Evolutionary conservation across 164 flowering plant genomes (phyloP), one percentile per base, ranked within the genome.

Genomic region (Piper longum): DNA sequence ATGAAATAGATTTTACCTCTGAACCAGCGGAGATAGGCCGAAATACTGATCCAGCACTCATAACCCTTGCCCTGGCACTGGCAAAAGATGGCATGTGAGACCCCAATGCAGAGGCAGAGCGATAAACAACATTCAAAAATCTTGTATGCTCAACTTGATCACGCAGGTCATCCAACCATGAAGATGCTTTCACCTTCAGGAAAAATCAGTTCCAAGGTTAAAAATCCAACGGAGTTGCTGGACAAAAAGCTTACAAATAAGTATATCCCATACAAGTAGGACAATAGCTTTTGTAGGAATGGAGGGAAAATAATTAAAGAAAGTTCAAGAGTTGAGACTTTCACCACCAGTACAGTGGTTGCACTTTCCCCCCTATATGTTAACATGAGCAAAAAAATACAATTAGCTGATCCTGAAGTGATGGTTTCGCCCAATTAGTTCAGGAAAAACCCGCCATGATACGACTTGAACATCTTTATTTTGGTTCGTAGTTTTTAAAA

Each of bases 151-250:
- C 91, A 71, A 95, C 83, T 78, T 91, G 97, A 75, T 91, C 91
- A 57, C 95, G 80, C 68, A 95, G 75, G 73, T 95, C 99, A 80
- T 81, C 91, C 59, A 86, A 60, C 99, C 99, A 91, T 63, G 97
- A 83, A 36, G 99, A 95, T 68, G 96, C 88, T 42, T 86, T 87
- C 64, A 95, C 99, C 99, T 91, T 78, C 71, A 41, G 36, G 70
- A 40, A 65, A 69, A 48, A 14, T 48, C 9, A 48, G 48, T 9
- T 9, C 14, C 14, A 6, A 48, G 3, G 9, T 9, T 14, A 48
- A 48, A 48, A 48, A 2, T 48, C 7, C 3, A 48, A 12, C 14
- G 1, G 3, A 12, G 9, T 48, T 48, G 14, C 52, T 48, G 3
- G 9, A 9, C 3, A 48, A 48, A 5, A 14, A 48, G 52, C 14